A percentile compares a stretch with the other conserved stretches of the same genome.
Conservation (phyloP, 2,329 filamentous ascomycete species). For the Verticillium albo-atrum region DNA sequence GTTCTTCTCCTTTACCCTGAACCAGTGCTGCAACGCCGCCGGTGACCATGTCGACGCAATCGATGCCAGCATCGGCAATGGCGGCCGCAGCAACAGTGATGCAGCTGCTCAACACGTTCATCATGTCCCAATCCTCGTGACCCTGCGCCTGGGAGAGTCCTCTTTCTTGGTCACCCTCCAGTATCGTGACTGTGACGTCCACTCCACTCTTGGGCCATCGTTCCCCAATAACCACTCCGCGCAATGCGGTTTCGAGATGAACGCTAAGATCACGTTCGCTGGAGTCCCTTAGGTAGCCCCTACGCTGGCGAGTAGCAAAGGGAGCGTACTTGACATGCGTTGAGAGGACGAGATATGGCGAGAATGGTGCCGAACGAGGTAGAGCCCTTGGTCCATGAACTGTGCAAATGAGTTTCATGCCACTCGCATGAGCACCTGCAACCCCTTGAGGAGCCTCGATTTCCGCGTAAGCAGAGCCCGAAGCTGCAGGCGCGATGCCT, state of each 20-base stretch:
- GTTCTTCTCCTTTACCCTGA: conserved; percentile 25
- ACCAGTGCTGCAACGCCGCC: conserved; percentile 87
- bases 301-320: conserved; percentile 78
- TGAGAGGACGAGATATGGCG: conserved; percentile 83
- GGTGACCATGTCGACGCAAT: conserved; percentile 85
- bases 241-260: conserved; percentile 84
- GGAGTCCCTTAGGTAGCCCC: conserved; percentile 81
- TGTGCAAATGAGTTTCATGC: conserved; percentile 87
- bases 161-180: conserved; percentile 86
- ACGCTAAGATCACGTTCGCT: conserved; percentile 85
- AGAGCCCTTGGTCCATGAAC: conserved; percentile 91
- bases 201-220: conserved; percentile 97
- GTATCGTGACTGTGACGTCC: conserved; percentile 88
- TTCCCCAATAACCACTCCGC: conserved; percentile 86
- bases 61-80: conserved; percentile 89
- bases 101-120: conserved; percentile 88
- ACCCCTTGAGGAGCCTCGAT: conserved; percentile 45
- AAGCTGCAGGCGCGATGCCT: conserved; percentile 86
- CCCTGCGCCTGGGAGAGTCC: conserved; percentile 41
- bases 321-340: conserved; percentile 96
- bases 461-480: conserved; percentile 85
- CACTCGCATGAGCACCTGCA: conserved; percentile 45
- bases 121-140: conserved; percentile 74
- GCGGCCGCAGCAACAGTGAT: conserved; percentile 93
- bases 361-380: conserved; percentile 85